Percentiles rank a stretch among this genome's conserved stretches.
phyloP scores from a whole-genome alignment of 2,329 filamentous ascomycete genomes.

The Neocatenulostroma microsporum region DNA sequence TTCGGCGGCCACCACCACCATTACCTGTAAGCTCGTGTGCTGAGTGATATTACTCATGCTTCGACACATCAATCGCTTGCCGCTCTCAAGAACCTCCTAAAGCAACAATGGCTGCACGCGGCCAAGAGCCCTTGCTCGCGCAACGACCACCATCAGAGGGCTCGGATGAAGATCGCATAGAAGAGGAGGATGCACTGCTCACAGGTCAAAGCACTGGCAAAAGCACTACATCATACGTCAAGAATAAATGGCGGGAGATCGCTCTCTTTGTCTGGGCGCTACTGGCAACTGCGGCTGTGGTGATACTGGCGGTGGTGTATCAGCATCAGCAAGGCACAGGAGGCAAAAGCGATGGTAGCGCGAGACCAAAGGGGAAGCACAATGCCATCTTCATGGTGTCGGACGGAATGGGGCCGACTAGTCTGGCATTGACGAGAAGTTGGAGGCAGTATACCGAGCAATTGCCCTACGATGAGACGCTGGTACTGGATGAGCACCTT shows the following conservation, averaged over 20 bases:
- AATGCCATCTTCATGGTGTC: conserved; percentile 99
- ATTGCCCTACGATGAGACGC: conserved; percentile 64
- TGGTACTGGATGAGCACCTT: conserved; percentile 78
- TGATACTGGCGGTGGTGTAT: conserved; percentile 73
- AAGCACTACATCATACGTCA: conserved; percentile 31
- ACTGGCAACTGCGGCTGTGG: conserved; percentile 67
- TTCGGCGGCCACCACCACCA: no score
- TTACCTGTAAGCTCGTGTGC: no score
- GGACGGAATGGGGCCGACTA: conserved; percentile 95
- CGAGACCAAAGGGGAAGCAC: conserved; percentile 55
- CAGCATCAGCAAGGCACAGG: conserved; percentile 50
- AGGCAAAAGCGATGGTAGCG: conserved; percentile 22
- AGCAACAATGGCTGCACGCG: conserved; percentile 20
- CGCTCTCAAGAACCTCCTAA: no score
- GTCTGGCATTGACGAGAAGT: conserved; percentile 74
- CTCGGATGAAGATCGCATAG: conserved; percentile 47
- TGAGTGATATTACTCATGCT: no score
- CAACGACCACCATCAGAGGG: conserved; percentile 50
- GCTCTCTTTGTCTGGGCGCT: conserved; percentile 76
- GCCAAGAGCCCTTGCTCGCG: conserved; percentile 47
- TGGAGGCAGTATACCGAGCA: conserved; percentile 72
- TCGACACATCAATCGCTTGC: no score
- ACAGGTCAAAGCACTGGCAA: conserved; percentile 43
- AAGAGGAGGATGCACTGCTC: conserved; percentile 54
- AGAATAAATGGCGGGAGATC: conserved; percentile 62